A percentile compares a stretch with the other conserved stretches of the same genome.
phyloP scores from a whole-genome alignment of 2,329 filamentous ascomycete species.

The Didymellaceae sp. region DNA sequence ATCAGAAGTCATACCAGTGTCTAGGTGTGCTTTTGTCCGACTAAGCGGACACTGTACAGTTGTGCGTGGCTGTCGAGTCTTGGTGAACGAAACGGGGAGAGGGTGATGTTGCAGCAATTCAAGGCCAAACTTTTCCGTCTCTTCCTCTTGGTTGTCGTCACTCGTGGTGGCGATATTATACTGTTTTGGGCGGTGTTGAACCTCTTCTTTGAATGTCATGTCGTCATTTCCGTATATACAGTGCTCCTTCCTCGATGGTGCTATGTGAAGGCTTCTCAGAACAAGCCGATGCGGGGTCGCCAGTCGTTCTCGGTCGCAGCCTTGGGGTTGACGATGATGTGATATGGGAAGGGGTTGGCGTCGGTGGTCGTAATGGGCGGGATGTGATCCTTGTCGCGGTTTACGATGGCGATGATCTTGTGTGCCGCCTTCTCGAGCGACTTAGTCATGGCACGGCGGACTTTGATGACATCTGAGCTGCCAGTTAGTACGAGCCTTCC shows the following conservation, averaged over 20 bases:
- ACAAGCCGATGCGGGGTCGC: constrained; percentile 74
- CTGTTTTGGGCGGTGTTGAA: constrained; percentile 32
- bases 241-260: constrained; percentile 9
- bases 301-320: constrained; percentile 66
- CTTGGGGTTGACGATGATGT: constrained; percentile 87
- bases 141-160: constrained; percentile 20
- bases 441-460: constrained; percentile 88
- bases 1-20: constrained; percentile 10
- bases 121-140: constrained; percentile 28
- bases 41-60: constrained; percentile 37
- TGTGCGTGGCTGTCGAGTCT: constrained; percentile 12
- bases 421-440: constrained; percentile 85
- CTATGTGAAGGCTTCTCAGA: constrained; percentile 22
- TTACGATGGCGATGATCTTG: constrained; percentile 88
- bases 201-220: constrained; percentile 19
- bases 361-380: constrained; percentile 94
- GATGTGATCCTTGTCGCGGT: constrained; percentile 92
- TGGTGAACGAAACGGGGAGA: constrained; percentile 10
- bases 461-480: constrained; percentile 78
- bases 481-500: constrained; percentile 3
- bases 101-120: constrained; percentile 5
- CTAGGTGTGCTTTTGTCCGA: constrained; percentile 21
- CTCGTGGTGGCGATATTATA: constrained; percentile 1
- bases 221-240: constrained; percentile 31
- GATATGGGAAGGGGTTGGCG: constrained; percentile 92